Percentiles rank a stretch among this genome's conserved stretches.
Evolutionary conservation across 1,284 basidiomycete genomes (phyloP).

Genomic region (Malassezia arunalokei): DNA sequence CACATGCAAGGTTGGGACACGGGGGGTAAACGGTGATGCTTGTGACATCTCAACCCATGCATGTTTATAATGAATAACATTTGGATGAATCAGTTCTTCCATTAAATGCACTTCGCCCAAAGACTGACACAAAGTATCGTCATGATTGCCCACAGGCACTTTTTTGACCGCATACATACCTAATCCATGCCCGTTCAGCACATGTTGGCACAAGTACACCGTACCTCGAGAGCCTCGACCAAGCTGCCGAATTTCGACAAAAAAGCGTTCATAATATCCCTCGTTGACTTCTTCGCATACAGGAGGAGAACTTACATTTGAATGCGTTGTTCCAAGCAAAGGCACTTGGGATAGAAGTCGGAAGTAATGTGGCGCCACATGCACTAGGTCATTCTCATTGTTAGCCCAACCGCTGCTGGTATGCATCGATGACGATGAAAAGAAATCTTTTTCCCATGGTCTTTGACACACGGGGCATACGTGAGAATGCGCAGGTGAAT

Average conservation of each 20-base stretch:
- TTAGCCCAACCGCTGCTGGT: not conserved
- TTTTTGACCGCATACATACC: conserved; percentile 74
- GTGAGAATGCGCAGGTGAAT: too few species aligned
- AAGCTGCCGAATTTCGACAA: conserved; percentile 68
- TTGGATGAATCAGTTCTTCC: conserved; percentile 74
- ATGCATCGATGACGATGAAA: not conserved
- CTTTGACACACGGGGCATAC: too few species aligned
- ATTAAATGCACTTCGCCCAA: conserved; percentile 60
- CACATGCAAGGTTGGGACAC: conserved; percentile 38
- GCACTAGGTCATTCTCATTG: conserved; percentile 12
- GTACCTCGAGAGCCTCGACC: conserved; percentile 86
- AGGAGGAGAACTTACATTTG: not conserved
- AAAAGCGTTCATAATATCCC: conserved; percentile 59
- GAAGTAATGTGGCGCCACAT: conserved; percentile 33
- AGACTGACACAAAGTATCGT: conserved; percentile 22
- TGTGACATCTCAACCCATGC: conserved; percentile 62
- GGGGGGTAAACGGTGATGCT: conserved; percentile 25
- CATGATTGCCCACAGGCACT: conserved; percentile 67
- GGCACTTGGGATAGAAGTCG: conserved; percentile 25
- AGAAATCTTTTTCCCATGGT: not conserved
- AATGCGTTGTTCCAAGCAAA: not conserved
- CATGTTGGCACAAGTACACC: conserved; percentile 73
- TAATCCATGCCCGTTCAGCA: conserved; percentile 64
- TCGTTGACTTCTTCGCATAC: conserved; percentile 25
- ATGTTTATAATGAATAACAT: conserved; percentile 88